A percentile compares a stretch with the other conserved stretches of the same genome.
These are phyloP conservation scores for Trichoderma gamsii DNA, from an alignment of 495 filamentous ascomycete species.

Conservation along the genomic window DNA sequence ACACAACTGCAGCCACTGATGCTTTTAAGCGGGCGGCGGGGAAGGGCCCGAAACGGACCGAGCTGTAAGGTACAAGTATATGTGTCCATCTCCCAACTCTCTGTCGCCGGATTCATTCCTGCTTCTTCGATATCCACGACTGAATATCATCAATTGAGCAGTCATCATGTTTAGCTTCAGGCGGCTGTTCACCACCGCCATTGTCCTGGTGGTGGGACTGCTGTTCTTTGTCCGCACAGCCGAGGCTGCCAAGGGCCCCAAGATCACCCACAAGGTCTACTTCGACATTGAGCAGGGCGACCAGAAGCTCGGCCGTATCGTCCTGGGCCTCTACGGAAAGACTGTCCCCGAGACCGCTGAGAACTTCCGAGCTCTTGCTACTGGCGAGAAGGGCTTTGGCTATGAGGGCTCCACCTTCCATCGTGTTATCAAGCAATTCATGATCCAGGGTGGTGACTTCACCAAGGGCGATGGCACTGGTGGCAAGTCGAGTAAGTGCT, in stretches of 20 bases:
- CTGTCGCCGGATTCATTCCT: background rate
- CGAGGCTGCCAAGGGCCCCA: slow-evolving; percentile 79
- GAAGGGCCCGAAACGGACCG: background rate
- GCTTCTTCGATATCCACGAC: background rate
- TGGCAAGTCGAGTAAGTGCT: slow-evolving; percentile 73
- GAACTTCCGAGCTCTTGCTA: slow-evolving; percentile 96
- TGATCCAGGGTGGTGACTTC: slow-evolving; percentile 99
- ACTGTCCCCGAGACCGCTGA: slow-evolving; percentile 96
- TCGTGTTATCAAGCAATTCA: slow-evolving; percentile 97
- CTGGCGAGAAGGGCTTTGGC: slow-evolving; percentile 94
- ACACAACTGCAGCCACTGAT: background rate
- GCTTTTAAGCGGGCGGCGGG: slow-evolving; percentile 12
- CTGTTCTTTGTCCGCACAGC: slow-evolving; percentile 65
- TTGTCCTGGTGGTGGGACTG: slow-evolving; percentile 67
- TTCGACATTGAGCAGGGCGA: slow-evolving; percentile 94
- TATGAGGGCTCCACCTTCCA: slow-evolving; percentile 96
- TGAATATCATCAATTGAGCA: background rate
- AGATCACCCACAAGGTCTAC: slow-evolving; percentile 96
- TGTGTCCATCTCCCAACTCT: background rate
- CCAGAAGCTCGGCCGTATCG: slow-evolving; percentile 74
- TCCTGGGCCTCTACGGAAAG: slow-evolving; percentile 95
- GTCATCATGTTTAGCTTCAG: slow-evolving; percentile 50
- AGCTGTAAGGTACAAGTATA: background rate
- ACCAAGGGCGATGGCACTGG: slow-evolving; percentile 93
- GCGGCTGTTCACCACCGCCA: slow-evolving; percentile 56